Evolutionary conservation across 257 asterid genomes (phyloP).

Genomic region (Solanum sitiens): DNA sequence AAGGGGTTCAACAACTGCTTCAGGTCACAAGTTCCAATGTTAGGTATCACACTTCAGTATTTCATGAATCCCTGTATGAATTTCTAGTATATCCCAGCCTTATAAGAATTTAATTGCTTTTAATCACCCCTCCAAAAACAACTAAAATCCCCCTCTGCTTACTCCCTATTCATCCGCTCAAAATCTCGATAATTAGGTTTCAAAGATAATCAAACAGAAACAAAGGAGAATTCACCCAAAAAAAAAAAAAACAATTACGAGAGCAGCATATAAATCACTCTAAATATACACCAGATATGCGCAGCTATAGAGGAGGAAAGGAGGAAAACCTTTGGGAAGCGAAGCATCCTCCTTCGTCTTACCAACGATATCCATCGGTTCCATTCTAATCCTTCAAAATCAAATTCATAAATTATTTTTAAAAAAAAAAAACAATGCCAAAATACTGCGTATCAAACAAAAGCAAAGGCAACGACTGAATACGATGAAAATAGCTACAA

Average conservation of each 20-base stretch:
- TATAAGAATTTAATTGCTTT: not conserved
- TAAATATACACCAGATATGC: not conserved
- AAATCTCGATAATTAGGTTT: not conserved
- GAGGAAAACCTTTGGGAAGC: slow-evolving; percentile 73
- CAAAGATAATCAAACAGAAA: not conserved
- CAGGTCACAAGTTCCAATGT: not conserved
- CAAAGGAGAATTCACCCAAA: not conserved
- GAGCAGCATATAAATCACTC: not conserved
- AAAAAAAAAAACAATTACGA: not conserved
- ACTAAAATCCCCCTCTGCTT: not conserved
- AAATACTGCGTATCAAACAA: not conserved
- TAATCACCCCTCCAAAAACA: not conserved
- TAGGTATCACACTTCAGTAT: not conserved
- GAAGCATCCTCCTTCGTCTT: slow-evolving; percentile 93
- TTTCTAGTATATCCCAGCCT: not conserved
- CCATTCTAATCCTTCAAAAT: slow-evolving; percentile 44
- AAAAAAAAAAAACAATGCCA: not conserved
- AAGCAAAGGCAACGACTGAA: not conserved
- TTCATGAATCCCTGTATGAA: no score
- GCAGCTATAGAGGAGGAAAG: not conserved
- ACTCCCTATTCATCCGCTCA: not conserved
- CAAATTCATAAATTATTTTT: not conserved
- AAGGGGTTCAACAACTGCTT: not conserved
- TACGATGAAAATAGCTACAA: not conserved
- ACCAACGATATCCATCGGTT: slow-evolving; percentile 91